Base-by-base conservation (phyloP, 495 filamentous ascomycete species). In the Hypoxylon rickii region DNA sequence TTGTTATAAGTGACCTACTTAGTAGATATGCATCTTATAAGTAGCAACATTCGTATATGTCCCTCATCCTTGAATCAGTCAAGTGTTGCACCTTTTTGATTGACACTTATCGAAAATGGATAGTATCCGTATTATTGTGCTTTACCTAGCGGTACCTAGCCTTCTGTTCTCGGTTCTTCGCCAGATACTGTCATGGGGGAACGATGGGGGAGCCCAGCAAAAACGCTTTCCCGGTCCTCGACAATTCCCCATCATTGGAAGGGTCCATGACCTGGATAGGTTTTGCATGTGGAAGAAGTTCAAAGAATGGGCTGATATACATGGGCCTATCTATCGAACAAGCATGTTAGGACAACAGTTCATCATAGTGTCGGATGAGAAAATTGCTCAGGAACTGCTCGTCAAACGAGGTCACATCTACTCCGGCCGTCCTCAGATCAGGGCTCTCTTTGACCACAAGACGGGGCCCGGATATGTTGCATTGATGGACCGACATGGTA, bases 291-390 rank as follows among this genome's bases (percentile, higher is more conserved):
- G 79, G 79, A 61, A 77, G 42, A 81, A 82, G 64, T 82, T 82
- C 70, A 78, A 79, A 57, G 76, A 83, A 57, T 83, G 80, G 80
- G 76, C 79, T 1, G 71, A 80, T 44, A 71, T 70, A n/a, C 66
- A 78, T 32, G 81, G 81, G 2, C 79, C 80, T 1, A 80, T 83
- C 51, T 84, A 80, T 63, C 70, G 76, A 49, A 81, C 78, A 3
- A 70, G 65, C 11, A 72, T 78, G 40, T 54, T 82, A 16, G 73
- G 76, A 12, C 67, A 75, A 34, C 74, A 66, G 3, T 80, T 83
- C 54, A 72, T 83, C 58, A 73, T 83, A 51, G 52, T 84, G 3
- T 80, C 80, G 10, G 79, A 81, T 29, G 74, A 81, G 60, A 75
- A 76, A 62, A 81, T 83, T 38, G 79, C 81, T 32, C 70, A 79